Evolutionary conservation across 2,329 filamentous ascomycete species (phyloP).

Genomic region (Phaeosphaeriaceae sp.): DNA sequence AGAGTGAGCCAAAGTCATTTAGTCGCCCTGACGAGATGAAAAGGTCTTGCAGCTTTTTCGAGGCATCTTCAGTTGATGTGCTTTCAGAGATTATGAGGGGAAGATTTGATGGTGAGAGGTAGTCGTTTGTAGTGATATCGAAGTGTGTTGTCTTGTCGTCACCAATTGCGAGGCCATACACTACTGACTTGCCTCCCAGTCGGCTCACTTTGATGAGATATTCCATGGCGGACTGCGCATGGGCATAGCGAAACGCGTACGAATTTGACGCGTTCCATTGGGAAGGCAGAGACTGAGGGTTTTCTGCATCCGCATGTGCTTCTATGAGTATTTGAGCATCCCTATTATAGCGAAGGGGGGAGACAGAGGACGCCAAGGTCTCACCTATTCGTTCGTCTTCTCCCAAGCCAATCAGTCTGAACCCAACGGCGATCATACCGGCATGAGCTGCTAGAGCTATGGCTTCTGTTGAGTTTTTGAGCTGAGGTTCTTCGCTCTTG

Average conservation of each 20-base stretch:
- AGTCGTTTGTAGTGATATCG: slow-evolving; percentile 77
- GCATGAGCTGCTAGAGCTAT: slow-evolving; percentile 84
- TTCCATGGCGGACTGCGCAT: slow-evolving; percentile 82
- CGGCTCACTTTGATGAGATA: slow-evolving; percentile 83
- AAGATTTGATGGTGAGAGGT: slow-evolving; percentile 68
- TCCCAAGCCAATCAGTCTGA: slow-evolving; percentile 80
- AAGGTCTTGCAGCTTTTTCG: slow-evolving; percentile 58
- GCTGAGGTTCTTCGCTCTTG: slow-evolving; percentile 44
- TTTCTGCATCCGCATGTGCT: slow-evolving; percentile 62
- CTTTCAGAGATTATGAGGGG: slow-evolving; percentile 59
- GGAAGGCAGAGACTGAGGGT: slow-evolving; percentile 68
- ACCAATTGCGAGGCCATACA: slow-evolving; percentile 78
- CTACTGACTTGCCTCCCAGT: slow-evolving; percentile 81
- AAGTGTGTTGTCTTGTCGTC: slow-evolving; percentile 82
- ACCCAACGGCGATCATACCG: slow-evolving; percentile 79
- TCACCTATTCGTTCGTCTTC: slow-evolving; percentile 78
- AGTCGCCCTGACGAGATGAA: slow-evolving; percentile 79
- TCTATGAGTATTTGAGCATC: slow-evolving; percentile 52
- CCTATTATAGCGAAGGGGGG: slow-evolving; percentile 12
- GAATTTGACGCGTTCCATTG: slow-evolving; percentile 80
- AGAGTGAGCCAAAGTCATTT: slow-evolving; percentile 68
- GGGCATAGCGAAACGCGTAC: slow-evolving; percentile 85
- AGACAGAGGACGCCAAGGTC: slow-evolving; percentile 15
- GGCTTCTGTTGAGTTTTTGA: slow-evolving; percentile 79
- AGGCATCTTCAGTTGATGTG: slow-evolving; percentile 53